Evolutionary conservation across 345 rosid genomes (phyloP), one percentile per base, ranked within the genome.

Genomic region (Brassica nigra): DNA sequence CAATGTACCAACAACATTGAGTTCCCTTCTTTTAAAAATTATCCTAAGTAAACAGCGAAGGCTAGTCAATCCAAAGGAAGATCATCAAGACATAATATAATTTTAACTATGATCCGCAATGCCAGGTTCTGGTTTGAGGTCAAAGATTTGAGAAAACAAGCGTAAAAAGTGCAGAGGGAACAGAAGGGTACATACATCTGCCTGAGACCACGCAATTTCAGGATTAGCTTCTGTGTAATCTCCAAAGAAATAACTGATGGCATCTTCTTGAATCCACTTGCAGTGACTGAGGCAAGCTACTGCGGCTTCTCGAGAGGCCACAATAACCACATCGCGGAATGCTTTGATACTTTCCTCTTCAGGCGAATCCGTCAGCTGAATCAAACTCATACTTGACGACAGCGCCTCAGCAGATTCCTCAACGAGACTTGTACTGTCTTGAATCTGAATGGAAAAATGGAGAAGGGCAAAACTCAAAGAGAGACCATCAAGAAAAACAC

Each of bases 131-230:
- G 42, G 29, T 77, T 63, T 49, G 4, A 62, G 42, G 70, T 23
- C 33, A 64, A 57, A 18, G 14, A 64, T 62, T 59, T 33, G 63
- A 66, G 29, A n/a, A n/a, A 73, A 18, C 20, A 52, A 76, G 68
- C 68, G 42, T 61, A 30, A 44, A 76, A 31, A 42, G 14, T 72
- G 77, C 52, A 31, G 4, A 57, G 67, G 52, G 52, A 59, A 73
- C 31, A 73, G 27, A 79, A 59, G 33, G 31, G 73, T 73, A 59
- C 79, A 31, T 79, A 73, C 79, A 20, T 59, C 31, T 62, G 74
- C 64, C 49, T 58, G 73, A 66, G 78, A 73, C 23, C 39, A 44
- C 6, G 63, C 68, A 30, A 31, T n/a, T 42, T 36, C 31, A 79
- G 74, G 39, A 29, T 30, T 30, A 72, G 67, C 68, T 29, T 12